Conservation (phyloP, 768 basidiomycete species). For the Podaxis sp. region DNA sequence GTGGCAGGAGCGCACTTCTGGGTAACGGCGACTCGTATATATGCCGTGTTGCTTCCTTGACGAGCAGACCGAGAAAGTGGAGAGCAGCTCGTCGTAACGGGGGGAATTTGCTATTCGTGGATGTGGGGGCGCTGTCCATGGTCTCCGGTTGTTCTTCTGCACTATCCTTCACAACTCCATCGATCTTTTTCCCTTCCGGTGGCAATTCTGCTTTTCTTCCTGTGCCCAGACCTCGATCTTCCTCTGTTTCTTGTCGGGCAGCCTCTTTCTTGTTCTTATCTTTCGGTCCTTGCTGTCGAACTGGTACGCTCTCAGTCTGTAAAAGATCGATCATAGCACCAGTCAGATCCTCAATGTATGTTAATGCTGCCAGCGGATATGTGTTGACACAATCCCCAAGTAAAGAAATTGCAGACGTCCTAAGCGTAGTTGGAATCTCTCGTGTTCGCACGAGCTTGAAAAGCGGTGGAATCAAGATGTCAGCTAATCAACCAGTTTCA, state of each 20-base stretch:
- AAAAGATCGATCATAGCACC: conserved; percentile 77
- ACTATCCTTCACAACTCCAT: conserved; percentile 10
- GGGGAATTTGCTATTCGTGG: conserved; percentile 65
- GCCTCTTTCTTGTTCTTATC: neutral
- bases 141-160: conserved; percentile 25
- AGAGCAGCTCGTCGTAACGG: conserved; percentile 82
- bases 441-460: conserved; percentile 57
- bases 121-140: conserved; percentile 61
- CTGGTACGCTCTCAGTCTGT: conserved; percentile 54
- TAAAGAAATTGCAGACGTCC: conserved; percentile 59
- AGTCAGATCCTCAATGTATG: conserved; percentile 62
- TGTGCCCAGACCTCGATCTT: neutral
- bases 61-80: conserved; percentile 72
- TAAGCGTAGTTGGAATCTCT: conserved; percentile 69
- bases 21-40: conserved; percentile 40
- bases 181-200: neutral
- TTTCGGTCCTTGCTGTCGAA: conserved; percentile 19
- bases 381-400: conserved; percentile 74
- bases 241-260: neutral
- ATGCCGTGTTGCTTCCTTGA: conserved; percentile 58
- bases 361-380: conserved; percentile 58
- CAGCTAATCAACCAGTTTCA: conserved; percentile 42
- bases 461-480: conserved; percentile 73
- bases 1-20: conserved; percentile 28
- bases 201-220: conserved; percentile 13